Base-by-base conservation (phyloP, 2,329 filamentous ascomycete genomes). In the Botrytis elliptica region DNA sequence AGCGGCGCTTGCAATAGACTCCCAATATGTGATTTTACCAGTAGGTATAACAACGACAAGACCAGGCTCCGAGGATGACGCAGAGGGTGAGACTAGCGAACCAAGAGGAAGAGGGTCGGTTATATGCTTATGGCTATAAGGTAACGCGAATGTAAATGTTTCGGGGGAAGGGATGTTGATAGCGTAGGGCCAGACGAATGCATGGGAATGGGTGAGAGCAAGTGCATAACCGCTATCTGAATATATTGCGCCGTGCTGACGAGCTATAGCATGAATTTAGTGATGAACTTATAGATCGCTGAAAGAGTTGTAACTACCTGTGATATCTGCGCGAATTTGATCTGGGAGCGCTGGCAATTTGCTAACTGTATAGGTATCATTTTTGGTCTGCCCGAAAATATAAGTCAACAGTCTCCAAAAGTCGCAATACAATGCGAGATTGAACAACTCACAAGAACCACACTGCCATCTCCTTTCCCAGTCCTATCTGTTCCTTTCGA, bases 11-110 rank as follows among this genome's bases (percentile, higher is more conserved):
- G 95, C 94, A 76, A 98, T 93, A 57, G 94, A 97, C 81, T 98
- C 96, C 94, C 96, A 98, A 82, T 96, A 98, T 63, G 93, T 91
- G 70, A 98, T 90, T 82, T 91, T 95, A 70, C 96, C 96, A 29
- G 89, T 89, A 20, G 95, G 93, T 84, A 95, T 93, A 55, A 98
- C 87, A 55, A 98, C 88, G 42, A 99, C 89, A 55, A 99, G 87
- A 3, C 96, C 96, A 49, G 95, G 92, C 78, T 97, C 93, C 67
- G 90, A 89, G n/a, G 89, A 90, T 7, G 91, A 91, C 18, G 92
- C 91, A 8, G 93, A 92, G 68, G 92, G 91, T 0, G 93, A 91
- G 10, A 98, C 91, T 70, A 99, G 88, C 29, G 93, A 89, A 71
- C 94, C 96, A 57, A 98, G 86, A 1, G 96, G 95, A 9, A 97